These are phyloP conservation scores for Crucibulum laeve DNA, from an alignment of 768 basidiomycete genomes.

Conservation along the genomic window DNA sequence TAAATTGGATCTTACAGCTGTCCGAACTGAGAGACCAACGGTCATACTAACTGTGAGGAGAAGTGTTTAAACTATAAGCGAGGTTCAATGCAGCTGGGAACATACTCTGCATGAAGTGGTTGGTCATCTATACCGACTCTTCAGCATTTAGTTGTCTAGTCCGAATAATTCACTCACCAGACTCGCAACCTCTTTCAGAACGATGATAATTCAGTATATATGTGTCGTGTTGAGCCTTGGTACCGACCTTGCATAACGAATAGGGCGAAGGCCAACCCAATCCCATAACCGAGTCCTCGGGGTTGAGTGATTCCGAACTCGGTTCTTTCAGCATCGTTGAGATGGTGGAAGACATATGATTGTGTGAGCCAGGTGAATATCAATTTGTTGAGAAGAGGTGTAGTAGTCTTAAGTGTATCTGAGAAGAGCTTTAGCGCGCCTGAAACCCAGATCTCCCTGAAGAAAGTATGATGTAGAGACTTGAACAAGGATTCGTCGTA, in stretches of 20 bases:
- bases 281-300: constrained; percentile 44
- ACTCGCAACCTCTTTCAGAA: constrained; percentile 23
- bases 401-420: constrained; percentile 42
- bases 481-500: constrained; percentile 29
- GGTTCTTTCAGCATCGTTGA: constrained; percentile 23
- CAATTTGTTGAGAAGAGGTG: constrained; percentile 44
- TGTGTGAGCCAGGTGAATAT: constrained; percentile 43
- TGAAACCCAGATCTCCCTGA: constrained; percentile 29
- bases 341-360: constrained; percentile 30
- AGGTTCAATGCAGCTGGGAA: neutral
- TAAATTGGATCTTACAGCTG: neutral
- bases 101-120: neutral
- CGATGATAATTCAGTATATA: neutral
- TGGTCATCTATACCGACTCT: neutral
- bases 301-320: constrained; percentile 25
- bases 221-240: constrained; percentile 3
- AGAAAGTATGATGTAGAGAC: constrained; percentile 31
- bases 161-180: constrained; percentile 16
- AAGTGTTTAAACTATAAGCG: neutral
- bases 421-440: constrained; percentile 31
- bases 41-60: neutral
- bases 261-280: constrained; percentile 45
- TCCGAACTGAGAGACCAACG: neutral
- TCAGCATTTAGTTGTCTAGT: neutral
- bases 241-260: constrained; percentile 47